Evolutionary conservation across 257 asterid genomes (phyloP), one percentile per base, ranked within the genome.

Genomic region (Fraxinus anomala): DNA sequence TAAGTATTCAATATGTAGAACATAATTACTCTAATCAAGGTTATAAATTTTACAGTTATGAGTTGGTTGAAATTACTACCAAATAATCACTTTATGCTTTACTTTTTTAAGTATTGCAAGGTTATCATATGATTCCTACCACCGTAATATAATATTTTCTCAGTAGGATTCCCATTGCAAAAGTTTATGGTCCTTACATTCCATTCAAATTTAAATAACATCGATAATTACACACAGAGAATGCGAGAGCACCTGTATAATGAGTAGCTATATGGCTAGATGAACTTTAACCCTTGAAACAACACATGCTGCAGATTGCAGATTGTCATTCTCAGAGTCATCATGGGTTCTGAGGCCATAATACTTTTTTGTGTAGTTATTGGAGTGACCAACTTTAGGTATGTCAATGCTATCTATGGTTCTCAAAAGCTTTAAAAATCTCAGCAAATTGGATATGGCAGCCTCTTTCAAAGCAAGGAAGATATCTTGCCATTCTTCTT

Each of bases 261-360:
- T 78, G 75, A 89, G 92, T 75, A 94, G 86, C 82, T 90, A 93
- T 68, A 91, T 83, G 39, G 90, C 86, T 81, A 94, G 92, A 87
- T 92, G 97, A 75, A 88, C 87, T 85, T 89, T 94, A 86, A 92
- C 86, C 85, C 98, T 87, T 67, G 97, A 90, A 82, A 89, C 89
- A 59, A 92, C 86, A 85, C 90, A 94, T 40, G 90, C 88, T 36
- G 84, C 88, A 63, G 88, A 79, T 86, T 92, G 97, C 84, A 90
- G 84, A 83, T 87, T 86, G 74, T 90, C 94, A 74, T 92, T 95
- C 79, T 83, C 90, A 59, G 85, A 83, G 33, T 85, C 90, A 51
- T 83, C 86, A 77, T 77, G 78, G 31, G 44, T 73, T 75, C 88
- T 91, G 49, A 68, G 79, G 79, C 84, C 88, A 84, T 87, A 79